These are phyloP conservation scores for Neocatenulostroma microsporum DNA, from an alignment of 2,329 filamentous ascomycete genomes.

Conservation along the genomic window DNA sequence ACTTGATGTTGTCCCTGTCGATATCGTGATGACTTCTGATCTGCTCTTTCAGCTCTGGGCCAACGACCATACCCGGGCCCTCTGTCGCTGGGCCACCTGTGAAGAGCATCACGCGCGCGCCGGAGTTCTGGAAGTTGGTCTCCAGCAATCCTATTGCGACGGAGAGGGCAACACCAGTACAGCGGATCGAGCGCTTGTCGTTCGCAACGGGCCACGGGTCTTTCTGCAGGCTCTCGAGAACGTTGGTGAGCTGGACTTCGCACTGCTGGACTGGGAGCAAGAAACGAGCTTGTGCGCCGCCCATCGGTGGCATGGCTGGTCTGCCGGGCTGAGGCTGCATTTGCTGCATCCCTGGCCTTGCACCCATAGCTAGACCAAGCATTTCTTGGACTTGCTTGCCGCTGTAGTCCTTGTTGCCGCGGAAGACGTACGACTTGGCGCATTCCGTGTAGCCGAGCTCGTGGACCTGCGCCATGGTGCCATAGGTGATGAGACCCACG, in stretches of 20 bases:
- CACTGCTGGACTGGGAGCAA: conserved; percentile 89
- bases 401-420: conserved; percentile 95
- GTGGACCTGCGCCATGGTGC: conserved; percentile 96
- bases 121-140: conserved; percentile 90
- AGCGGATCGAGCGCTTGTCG: conserved; percentile 81
- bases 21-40: conserved; percentile 99
- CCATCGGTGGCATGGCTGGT: conserved; percentile 55
- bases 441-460: conserved; percentile 98
- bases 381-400: conserved; percentile 99
- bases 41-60: conserved; percentile 87
- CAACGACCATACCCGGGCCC: conserved; percentile 93
- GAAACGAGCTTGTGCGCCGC: conserved; percentile 81
- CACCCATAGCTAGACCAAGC: conserved; percentile 66
- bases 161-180: conserved; percentile 91
- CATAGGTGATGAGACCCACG: conserved; percentile 77
- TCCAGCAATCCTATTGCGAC: conserved; percentile 90
- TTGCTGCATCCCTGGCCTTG: conserved; percentile 61
- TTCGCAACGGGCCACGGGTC: conserved; percentile 97
- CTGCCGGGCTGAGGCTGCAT: conserved; percentile 63
- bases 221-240: conserved; percentile 87
- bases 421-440: conserved; percentile 97
- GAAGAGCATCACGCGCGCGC: conserved; percentile 94
- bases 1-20: conserved; percentile 97
- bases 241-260: conserved; percentile 95
- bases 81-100: conserved; percentile 91